Conservation (phyloP, 805 yeast species). For the Schwanniomyces occidentalis region DNA sequence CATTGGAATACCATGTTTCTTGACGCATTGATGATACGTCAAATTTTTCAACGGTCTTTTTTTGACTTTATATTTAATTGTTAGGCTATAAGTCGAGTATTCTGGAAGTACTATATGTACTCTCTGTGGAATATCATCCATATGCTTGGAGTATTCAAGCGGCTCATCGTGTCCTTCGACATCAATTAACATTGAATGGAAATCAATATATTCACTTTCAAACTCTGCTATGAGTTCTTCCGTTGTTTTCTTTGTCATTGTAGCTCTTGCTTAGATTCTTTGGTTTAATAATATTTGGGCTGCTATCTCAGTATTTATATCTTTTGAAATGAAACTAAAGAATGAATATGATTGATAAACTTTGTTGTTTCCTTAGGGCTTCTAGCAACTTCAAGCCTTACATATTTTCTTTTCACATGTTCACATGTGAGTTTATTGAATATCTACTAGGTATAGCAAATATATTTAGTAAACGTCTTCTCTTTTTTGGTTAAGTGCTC, state of each 20-base stretch:
- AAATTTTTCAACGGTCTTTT: constrained; percentile 20
- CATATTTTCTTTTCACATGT: no score
- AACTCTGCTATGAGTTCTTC: constrained; percentile 11
- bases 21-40: constrained; percentile 27
- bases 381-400: no score
- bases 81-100: constrained; percentile 20
- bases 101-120: constrained; percentile 29
- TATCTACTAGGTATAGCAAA: no score
- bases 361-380: no score
- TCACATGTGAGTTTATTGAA: no score
- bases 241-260: constrained; percentile 1
- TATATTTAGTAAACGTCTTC: no score
- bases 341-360: no score
- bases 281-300: no score
- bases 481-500: no score
- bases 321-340: no score
- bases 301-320: no score
- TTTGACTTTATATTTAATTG: constrained; percentile 22
- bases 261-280: no score
- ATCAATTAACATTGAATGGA: constrained; percentile 24
- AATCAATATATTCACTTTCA: constrained; percentile 23
- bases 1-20: constrained; percentile 26
- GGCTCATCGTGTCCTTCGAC: constrained; percentile 26
- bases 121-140: constrained; percentile 26
- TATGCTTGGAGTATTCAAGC: constrained; percentile 19